These are phyloP conservation scores for Hypholoma sublateritium DNA, from an alignment of 768 basidiomycete species.

Conservation along the genomic window DNA sequence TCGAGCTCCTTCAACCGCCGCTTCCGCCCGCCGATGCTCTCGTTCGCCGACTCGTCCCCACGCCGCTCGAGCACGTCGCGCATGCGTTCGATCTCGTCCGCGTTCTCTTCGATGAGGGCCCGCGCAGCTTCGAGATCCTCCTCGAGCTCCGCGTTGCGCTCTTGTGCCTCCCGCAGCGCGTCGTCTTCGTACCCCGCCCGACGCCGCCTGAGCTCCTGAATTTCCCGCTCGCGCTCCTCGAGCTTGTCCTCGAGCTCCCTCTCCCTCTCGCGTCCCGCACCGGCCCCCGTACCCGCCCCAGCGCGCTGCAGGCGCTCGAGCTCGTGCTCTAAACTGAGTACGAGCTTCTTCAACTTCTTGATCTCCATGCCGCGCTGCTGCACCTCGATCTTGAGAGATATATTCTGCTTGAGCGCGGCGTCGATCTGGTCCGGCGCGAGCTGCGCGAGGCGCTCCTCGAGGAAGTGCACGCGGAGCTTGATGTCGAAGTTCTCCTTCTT, in stretches of 20 bases:
- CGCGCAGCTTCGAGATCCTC: slow-evolving; percentile 72
- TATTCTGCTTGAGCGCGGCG: slow-evolving; percentile 88
- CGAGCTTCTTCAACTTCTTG: slow-evolving; percentile 88
- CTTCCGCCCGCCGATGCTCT: slow-evolving; percentile 42
- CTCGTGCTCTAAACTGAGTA: slow-evolving; percentile 81
- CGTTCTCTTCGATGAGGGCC: slow-evolving; percentile 74
- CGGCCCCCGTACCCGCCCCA: slow-evolving; percentile 37
- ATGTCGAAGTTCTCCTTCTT: slow-evolving; percentile 98
- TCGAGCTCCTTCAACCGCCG: slow-evolving; percentile 58
- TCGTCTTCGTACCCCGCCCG: slow-evolving; percentile 51
- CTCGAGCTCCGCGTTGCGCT: slow-evolving; percentile 66
- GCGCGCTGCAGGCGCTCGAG: slow-evolving; percentile 65
- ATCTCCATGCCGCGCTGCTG: slow-evolving; percentile 88
- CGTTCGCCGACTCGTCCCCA: slow-evolving; percentile 38
- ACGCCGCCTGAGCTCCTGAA: slow-evolving; percentile 63
- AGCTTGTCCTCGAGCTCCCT: slow-evolving; percentile 77
- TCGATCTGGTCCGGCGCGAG: slow-evolving; percentile 93
- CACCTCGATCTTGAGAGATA: slow-evolving; percentile 90
- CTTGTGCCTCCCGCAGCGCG: slow-evolving; percentile 53
- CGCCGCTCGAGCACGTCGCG: slow-evolving; percentile 65
- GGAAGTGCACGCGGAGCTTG: slow-evolving; percentile 93
- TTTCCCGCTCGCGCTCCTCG: slow-evolving; percentile 69
- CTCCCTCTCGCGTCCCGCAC: slow-evolving; percentile 40
- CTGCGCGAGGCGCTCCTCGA: slow-evolving; percentile 89
- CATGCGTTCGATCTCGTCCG: slow-evolving; percentile 78